phyloP scores from a whole-genome alignment of 495 filamentous ascomycete genomes.

The Neurospora sp. region DNA sequence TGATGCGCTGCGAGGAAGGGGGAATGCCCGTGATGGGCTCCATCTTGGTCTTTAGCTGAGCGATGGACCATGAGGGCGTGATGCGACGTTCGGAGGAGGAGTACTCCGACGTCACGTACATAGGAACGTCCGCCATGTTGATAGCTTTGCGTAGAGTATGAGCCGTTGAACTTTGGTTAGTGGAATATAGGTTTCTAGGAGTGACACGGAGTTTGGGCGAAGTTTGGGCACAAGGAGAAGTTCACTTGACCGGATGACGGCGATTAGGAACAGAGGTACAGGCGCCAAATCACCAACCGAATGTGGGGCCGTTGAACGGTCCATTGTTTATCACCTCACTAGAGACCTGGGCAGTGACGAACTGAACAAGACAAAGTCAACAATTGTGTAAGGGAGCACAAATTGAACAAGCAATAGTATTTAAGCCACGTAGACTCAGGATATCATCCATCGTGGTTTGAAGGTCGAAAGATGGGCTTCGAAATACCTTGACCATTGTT shows the following conservation, averaged over 20 bases:
- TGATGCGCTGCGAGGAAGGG: slow-evolving; percentile 65
- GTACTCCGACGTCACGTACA: slow-evolving; percentile 71
- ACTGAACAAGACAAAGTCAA: neutral
- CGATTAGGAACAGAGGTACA: neutral
- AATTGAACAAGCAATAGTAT: neutral
- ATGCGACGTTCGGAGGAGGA: slow-evolving; percentile 75
- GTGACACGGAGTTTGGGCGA: neutral
- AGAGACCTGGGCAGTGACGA: neutral
- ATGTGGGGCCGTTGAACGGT: neutral
- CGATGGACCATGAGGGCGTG: slow-evolving; percentile 85
- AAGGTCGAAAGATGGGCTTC: neutral
- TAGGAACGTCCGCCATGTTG: slow-evolving; percentile 67
- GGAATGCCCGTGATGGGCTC: slow-evolving; percentile 92
- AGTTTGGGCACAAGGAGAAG: neutral
- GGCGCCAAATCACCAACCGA: neutral
- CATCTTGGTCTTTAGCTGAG: slow-evolving; percentile 76
- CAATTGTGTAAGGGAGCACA: neutral
- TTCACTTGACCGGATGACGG: neutral
- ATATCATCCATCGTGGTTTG: neutral
- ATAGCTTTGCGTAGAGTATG: neutral
- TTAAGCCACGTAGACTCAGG: neutral
- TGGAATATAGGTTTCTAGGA: neutral
- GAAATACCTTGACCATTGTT: neutral
- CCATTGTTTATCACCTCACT: neutral
- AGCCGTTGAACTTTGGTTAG: neutral